A percentile compares a stretch with the other conserved stretches of the same genome.
Evolutionary conservation across 768 basidiomycete species (phyloP).

Genomic region (Panellus pusillus): DNA sequence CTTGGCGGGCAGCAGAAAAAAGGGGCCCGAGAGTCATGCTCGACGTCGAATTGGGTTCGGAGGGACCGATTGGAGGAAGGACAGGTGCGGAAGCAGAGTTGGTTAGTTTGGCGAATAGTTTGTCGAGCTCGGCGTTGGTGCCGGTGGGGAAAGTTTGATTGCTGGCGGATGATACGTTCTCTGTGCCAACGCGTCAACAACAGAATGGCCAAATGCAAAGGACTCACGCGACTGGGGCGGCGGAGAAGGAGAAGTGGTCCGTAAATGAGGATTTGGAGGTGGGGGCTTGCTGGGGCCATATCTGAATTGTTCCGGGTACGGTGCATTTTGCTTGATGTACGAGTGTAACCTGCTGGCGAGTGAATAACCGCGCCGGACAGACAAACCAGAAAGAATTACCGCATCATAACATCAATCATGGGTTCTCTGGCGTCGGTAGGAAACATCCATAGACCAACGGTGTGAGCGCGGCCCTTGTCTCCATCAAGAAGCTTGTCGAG

Average conservation of each 20-base stretch:
- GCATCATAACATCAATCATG: slow-evolving; percentile 67
- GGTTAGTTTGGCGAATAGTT: slow-evolving; percentile 45
- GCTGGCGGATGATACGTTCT: slow-evolving; percentile 1
- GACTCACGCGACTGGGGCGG: slow-evolving; percentile 23
- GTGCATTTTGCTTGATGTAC: slow-evolving; percentile 62
- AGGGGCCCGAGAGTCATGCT: slow-evolving; percentile 48
- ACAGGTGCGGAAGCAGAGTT: slow-evolving; percentile 20
- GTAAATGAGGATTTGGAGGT: slow-evolving; percentile 47
- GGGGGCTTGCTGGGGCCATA: slow-evolving; percentile 70
- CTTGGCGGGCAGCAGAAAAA: slow-evolving; percentile 39
- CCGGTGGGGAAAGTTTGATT: slow-evolving; percentile 21
- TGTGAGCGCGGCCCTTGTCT: slow-evolving; percentile 57
- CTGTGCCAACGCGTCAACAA: background rate
- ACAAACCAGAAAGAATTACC: slow-evolving; percentile 36
- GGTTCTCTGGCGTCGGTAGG: slow-evolving; percentile 69
- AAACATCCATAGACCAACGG: slow-evolving; percentile 77
- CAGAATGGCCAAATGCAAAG: background rate
- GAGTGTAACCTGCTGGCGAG: slow-evolving; percentile 51
- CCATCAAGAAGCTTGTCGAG: slow-evolving; percentile 43
- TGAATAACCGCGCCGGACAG: background rate
- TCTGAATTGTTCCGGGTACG: slow-evolving; percentile 72
- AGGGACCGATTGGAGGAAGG: slow-evolving; percentile 9
- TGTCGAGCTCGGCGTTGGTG: slow-evolving; percentile 44
- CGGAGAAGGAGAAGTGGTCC: slow-evolving; percentile 28
- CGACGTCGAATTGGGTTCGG: slow-evolving; percentile 33